A percentile compares a stretch with the other conserved stretches of the same genome.
These are phyloP conservation scores for Plasmopara muralis DNA, from an alignment of 352 stramenopile genomes.

Conservation along the genomic window DNA sequence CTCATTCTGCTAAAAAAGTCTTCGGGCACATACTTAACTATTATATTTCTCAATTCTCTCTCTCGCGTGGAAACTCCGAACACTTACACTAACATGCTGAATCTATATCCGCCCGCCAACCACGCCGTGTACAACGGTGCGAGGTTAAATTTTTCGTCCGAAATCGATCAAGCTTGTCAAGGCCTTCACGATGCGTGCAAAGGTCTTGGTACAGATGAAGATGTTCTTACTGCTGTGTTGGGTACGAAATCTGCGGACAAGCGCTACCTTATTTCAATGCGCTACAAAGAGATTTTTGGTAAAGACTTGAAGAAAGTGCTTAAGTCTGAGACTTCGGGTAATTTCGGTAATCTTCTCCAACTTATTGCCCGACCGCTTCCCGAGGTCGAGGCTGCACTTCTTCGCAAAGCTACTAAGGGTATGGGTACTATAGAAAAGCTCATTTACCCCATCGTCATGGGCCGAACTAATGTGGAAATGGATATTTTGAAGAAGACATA, in stretches of 20 bases:
- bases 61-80: too few relatives aligned
- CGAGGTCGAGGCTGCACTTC: constrained; percentile 56
- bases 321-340: constrained; percentile 53
- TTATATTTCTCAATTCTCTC: too few relatives aligned
- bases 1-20: too few relatives aligned
- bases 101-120: constrained; percentile 67
- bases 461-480: constrained; percentile 64
- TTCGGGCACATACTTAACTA: too few relatives aligned
- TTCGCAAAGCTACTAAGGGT: constrained; percentile 63
- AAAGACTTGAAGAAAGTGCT: constrained; percentile 51
- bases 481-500: constrained; percentile 78
- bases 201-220: constrained; percentile 58
- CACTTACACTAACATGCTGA: constrained; percentile 38
- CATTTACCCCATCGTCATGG: constrained; percentile 61
- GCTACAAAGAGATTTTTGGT: constrained; percentile 60
- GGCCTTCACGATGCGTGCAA: constrained; percentile 61
- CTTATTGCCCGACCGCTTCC: constrained; percentile 47
- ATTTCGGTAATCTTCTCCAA: constrained; percentile 61
- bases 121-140: constrained; percentile 53
- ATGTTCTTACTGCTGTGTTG: constrained; percentile 35
- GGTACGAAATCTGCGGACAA: constrained; percentile 51
- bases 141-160: constrained; percentile 31
- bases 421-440: constrained; percentile 61
- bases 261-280: constrained; percentile 55
- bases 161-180: constrained; percentile 46